phyloP scores from a whole-genome alignment of 352 stramenopile species.

The Phytophthora meadii region DNA sequence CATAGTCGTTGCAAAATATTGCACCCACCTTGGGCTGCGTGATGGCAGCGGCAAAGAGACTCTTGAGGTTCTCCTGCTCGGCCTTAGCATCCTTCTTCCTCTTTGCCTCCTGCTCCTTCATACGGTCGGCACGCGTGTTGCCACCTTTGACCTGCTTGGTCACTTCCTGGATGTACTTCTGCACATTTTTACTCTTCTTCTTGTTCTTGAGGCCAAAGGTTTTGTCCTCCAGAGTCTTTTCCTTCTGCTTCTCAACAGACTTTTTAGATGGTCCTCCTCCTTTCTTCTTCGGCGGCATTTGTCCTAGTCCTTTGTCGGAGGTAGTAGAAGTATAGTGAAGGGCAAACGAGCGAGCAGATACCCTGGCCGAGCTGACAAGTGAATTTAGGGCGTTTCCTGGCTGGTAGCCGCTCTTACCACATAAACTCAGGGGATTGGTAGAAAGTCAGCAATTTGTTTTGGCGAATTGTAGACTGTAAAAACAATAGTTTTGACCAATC shows the following conservation, averaged over 20 bases:
- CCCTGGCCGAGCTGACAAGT: conserved; percentile 10
- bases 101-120: conserved; percentile 79
- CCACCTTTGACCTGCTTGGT: conserved; percentile 90
- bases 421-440: conserved; percentile 14
- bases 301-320: background rate
- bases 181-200: conserved; percentile 98
- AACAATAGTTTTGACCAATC: conserved; percentile 12
- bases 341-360: conserved; percentile 15
- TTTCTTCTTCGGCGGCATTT: conserved; percentile 86
- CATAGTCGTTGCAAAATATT: background rate
- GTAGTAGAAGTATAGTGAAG: background rate
- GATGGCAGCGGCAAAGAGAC: conserved; percentile 86
- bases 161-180: conserved; percentile 93
- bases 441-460: conserved; percentile 15
- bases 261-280: conserved; percentile 80
- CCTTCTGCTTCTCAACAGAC: conserved; percentile 90
- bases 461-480: conserved; percentile 1
- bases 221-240: conserved; percentile 97
- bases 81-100: conserved; percentile 89
- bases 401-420: conserved; percentile 28
- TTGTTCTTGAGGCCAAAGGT: conserved; percentile 99
- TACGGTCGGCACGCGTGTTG: conserved; percentile 77
- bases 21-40: conserved; percentile 80
- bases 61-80: conserved; percentile 84
- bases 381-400: conserved; percentile 25